These are phyloP conservation scores for Pichia sp. DNA, from an alignment of 1,139 yeast genomes.

Conservation along the genomic window DNA sequence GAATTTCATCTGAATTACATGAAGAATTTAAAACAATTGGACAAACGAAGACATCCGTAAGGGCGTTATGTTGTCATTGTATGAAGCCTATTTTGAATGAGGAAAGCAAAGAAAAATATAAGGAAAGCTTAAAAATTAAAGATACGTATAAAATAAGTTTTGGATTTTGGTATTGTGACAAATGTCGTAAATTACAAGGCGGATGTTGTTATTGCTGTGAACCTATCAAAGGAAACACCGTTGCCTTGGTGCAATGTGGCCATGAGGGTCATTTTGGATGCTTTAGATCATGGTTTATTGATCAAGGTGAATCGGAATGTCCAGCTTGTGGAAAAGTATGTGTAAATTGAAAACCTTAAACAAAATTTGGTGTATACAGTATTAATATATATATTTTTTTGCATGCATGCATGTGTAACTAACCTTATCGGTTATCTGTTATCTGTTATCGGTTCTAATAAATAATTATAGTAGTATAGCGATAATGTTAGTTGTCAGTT, in stretches of 20 bases:
- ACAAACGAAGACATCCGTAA: constrained; percentile 49
- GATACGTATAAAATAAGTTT: constrained; percentile 27
- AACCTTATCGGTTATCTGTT: too few species aligned
- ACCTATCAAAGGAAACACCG: constrained; percentile 68
- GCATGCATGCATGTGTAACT: too few species aligned
- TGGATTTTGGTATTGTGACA: constrained; percentile 84
- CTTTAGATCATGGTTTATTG: constrained; percentile 69
- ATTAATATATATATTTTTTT: too few species aligned
- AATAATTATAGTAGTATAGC: too few species aligned
- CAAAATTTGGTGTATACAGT: too few species aligned
- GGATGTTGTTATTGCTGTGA: constrained; percentile 77
- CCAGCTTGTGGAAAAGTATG: constrained; percentile 39
- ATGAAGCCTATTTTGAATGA: constrained; percentile 60
- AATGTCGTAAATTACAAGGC: constrained; percentile 53
- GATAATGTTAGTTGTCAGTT: too few species aligned
- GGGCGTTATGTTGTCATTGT: constrained; percentile 67
- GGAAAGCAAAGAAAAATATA: constrained; percentile 37
- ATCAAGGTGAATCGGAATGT: constrained; percentile 59
- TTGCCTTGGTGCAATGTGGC: constrained; percentile 71
- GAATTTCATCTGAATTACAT: constrained; percentile 38
- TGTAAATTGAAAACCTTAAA: neutral
- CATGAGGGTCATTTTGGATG: constrained; percentile 86
- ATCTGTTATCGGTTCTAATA: too few species aligned
- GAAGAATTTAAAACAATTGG: constrained; percentile 41
- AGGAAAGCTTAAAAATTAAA: constrained; percentile 21